Evolutionary conservation across 2,329 filamentous ascomycete genomes (phyloP).

Genomic region (Colletotrichum spaethianum): DNA sequence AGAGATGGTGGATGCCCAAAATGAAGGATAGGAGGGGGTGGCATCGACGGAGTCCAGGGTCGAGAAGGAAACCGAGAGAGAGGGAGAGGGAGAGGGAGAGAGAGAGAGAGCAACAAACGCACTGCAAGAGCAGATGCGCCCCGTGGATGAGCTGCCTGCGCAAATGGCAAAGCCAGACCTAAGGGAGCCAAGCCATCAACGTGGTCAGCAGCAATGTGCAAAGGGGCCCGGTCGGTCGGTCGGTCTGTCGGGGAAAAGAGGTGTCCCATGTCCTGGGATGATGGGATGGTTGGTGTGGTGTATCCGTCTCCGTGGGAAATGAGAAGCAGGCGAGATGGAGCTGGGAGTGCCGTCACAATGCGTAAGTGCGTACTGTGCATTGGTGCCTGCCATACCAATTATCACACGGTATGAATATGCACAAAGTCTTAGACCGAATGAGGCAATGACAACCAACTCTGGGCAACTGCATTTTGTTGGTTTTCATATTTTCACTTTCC

Average conservation of each 20-base stretch:
- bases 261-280: slow-evolving; percentile 3
- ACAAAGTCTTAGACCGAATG: background rate
- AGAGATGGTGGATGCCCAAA: background rate
- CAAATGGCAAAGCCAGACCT: background rate
- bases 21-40: background rate
- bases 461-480: background rate
- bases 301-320: slow-evolving; percentile 1
- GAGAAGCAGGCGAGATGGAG: slow-evolving; percentile 25
- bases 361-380: background rate
- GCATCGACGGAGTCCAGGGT: background rate
- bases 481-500: background rate
- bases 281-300: background rate
- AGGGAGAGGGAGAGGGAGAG: background rate
- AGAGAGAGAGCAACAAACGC: background rate
- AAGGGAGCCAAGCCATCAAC: background rate
- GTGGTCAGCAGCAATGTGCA: slow-evolving; percentile 4
- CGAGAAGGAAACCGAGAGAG: background rate
- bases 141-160: background rate
- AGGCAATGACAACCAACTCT: background rate
- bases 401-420: slow-evolving; percentile 16
- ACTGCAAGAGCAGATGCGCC: background rate
- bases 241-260: slow-evolving; percentile 4
- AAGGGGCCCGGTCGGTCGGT: slow-evolving; percentile 14
- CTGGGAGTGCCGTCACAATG: background rate
- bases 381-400: fast-evolving